These are phyloP conservation scores for Pseudomonodictys pantanalensis DNA, from an alignment of 495 filamentous ascomycete genomes.

Conservation along the genomic window DNA sequence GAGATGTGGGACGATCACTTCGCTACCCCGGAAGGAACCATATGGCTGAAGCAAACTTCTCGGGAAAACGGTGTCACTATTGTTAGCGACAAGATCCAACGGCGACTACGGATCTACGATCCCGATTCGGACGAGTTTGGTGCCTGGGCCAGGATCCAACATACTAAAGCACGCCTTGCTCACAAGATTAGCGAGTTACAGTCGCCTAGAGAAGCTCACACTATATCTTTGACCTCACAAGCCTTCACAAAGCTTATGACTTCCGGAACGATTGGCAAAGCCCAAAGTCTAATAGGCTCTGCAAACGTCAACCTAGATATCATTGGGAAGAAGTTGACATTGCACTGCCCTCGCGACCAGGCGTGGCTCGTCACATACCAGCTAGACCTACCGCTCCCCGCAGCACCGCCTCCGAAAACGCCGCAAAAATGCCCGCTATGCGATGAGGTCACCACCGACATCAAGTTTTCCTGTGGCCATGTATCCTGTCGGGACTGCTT, in stretches of 20 bases:
- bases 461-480: neutral
- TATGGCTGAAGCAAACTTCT: no score
- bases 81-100: no score
- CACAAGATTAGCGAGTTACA: neutral
- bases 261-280: neutral
- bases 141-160: no score
- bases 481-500: neutral
- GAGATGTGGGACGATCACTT: no score
- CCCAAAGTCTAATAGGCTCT: neutral
- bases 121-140: no score
- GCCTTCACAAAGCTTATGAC: neutral
- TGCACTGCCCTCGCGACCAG: neutral
- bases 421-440: neutral
- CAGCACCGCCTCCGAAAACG: neutral
- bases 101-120: no score
- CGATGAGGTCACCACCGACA: neutral
- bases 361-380: neutral
- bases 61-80: no score
- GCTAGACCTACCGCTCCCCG: neutral
- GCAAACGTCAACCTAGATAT: neutral
- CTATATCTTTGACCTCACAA: neutral
- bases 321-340: neutral
- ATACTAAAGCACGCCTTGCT: no score
- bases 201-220: neutral
- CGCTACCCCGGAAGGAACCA: no score